Percentiles rank a stretch among this genome's conserved stretches.
These are phyloP conservation scores for Flaveria sonorensis DNA, from an alignment of 129 eudicot genomes.

Conservation along the genomic window DNA sequence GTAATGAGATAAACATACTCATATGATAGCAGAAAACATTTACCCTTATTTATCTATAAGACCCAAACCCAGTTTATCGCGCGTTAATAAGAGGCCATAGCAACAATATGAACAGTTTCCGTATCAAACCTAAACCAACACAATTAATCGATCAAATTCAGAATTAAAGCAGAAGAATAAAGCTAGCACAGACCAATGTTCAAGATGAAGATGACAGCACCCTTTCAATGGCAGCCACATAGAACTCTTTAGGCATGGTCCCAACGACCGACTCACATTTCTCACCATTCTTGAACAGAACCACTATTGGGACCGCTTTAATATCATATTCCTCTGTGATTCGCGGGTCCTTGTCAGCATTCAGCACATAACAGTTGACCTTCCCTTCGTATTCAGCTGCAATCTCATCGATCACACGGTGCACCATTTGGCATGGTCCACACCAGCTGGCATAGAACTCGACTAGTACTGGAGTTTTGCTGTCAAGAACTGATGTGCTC, in stretches of 20 bases:
- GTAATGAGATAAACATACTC: neutral
- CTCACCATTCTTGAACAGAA: slow-evolving; percentile 84
- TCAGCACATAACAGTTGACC: slow-evolving; percentile 60
- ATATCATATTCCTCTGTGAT: slow-evolving; percentile 76
- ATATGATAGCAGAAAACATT: neutral
- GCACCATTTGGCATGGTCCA: slow-evolving; percentile 98
- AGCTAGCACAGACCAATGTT: slow-evolving; percentile 2
- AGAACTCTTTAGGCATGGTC: slow-evolving; percentile 98
- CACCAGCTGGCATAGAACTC: slow-evolving; percentile 99
- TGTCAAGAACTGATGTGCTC: slow-evolving; percentile 62
- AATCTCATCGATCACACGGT: slow-evolving; percentile 87
- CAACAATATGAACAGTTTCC: neutral
- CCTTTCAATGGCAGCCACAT: slow-evolving; percentile 83
- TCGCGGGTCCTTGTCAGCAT: slow-evolving; percentile 65
- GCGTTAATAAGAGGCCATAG: neutral
- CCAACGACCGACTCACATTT: slow-evolving; percentile 67
- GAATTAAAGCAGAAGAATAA: slow-evolving; percentile 7
- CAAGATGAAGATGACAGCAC: slow-evolving; percentile 50
- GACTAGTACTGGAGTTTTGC: slow-evolving; percentile 78
- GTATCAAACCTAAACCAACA: neutral
- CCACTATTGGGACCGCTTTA: slow-evolving; percentile 93
- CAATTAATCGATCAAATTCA: slow-evolving; percentile 1
- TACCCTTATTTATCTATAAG: neutral
- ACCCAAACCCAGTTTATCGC: neutral
- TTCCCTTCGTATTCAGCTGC: slow-evolving; percentile 78